Percentiles rank a stretch among this genome's conserved stretches.
These are phyloP conservation scores for Penicillium sp. DNA, from an alignment of 2,329 filamentous ascomycete genomes.

Conservation along the genomic window DNA sequence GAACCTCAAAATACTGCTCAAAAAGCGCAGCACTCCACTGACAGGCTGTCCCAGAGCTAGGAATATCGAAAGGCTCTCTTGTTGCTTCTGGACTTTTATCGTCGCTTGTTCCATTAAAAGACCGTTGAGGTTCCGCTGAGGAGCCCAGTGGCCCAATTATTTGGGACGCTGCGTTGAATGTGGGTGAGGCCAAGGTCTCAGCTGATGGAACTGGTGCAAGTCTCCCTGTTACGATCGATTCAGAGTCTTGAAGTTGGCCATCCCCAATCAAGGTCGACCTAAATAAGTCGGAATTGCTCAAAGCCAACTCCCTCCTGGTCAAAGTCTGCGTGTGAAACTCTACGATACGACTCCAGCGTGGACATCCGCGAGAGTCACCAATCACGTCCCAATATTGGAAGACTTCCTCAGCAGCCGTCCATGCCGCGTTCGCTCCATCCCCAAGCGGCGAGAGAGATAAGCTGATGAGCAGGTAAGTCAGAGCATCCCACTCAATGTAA, in stretches of 20 bases:
- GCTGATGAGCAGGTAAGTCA: conserved; percentile 12
- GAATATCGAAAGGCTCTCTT: conserved; percentile 3
- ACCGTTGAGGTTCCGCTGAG: not conserved
- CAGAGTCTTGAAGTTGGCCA: not conserved
- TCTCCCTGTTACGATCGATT: not conserved
- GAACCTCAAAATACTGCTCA: conserved; percentile 12
- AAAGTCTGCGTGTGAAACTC: conserved; percentile 10
- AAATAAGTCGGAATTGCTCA: not conserved
- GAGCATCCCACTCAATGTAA: conserved; percentile 21
- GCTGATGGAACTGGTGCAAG: not conserved
- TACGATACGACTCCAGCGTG: conserved; percentile 16
- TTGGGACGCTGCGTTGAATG: not conserved
- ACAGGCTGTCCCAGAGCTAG: conserved; percentile 16
- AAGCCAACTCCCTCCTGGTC: conserved; percentile 1
- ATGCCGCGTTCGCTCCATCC: not conserved
- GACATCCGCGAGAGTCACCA: not conserved
- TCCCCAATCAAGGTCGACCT: not conserved
- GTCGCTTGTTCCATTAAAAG: not conserved
- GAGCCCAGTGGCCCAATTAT: not conserved
- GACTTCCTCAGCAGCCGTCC: conserved; percentile 10
- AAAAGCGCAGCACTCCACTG: conserved; percentile 20
- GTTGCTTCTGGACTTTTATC: not conserved
- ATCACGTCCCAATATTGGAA: conserved; percentile 14
- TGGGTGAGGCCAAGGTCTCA: not conserved
- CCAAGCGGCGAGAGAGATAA: conserved; percentile 6